Base-by-base conservation (phyloP, 352 stramenopile species). In the Phytophthora boehmeriae region DNA sequence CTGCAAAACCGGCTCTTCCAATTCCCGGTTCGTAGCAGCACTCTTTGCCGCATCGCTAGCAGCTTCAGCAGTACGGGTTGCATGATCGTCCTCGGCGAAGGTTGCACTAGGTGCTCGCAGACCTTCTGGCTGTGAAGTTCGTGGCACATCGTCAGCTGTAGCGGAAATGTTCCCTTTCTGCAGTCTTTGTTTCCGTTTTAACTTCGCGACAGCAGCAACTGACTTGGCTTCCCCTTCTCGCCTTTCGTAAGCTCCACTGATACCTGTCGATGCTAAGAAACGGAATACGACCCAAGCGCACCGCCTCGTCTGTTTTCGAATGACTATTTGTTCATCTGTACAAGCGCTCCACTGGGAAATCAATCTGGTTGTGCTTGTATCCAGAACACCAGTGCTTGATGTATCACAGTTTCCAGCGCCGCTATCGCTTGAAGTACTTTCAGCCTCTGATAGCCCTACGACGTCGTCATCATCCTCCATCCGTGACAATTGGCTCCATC, bases 231-330 rank as follows among this genome's bases (percentile, higher is more conserved):
- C 87, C 20, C 70, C 83, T 54, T 96, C 85, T 38, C 77, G 75
- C 10, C 87, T 74, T 45, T 93, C 86, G 27, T 88, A 72, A 25
- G 79, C 78, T 13, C 82, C 87, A 32, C 77, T 88, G 14, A 96
- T 88, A 2, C 78, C 81, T 6, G 87, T 80, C 8, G 80, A 84
- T 5, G 81, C 76, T 19, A 96, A 69, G 56, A 94, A 92, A 1
- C 83, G 78, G 44, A 96, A 96, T 20, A 94, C 80, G 34, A 93
- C 79, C 85, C 85, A 94, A 5, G 87, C 85, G 20, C 83, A 92
- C 34, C 65, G 72, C 56, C 74, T 76, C 1, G 83, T 85, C 41
- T 90, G 80, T 52, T 91, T 91, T n/a, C 73, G 67, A 57, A 88
- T 62, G 13, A 96, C 56, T 35, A 94, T 74, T 8, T 82, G 63